Conservation (phyloP, 2,329 filamentous ascomycete genomes). For the Pestalotiopsis sp. region DNA sequence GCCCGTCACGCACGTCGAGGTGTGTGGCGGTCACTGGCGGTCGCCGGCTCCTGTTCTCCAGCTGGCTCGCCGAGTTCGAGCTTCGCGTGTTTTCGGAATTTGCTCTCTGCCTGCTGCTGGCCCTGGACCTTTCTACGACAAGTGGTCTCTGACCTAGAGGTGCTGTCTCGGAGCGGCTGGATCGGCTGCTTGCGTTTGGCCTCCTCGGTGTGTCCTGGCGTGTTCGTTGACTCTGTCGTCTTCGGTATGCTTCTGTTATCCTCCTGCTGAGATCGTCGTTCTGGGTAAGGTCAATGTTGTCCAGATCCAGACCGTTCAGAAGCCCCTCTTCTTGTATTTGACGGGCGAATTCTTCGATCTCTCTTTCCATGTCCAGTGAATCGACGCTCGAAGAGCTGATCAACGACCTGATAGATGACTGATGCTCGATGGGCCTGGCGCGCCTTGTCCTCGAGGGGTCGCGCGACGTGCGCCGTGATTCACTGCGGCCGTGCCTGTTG, state of each 20-base stretch:
- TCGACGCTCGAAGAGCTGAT: conserved; percentile 79
- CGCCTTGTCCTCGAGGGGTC: conserved; percentile 37
- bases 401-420: conserved; percentile 82
- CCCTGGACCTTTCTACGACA: conserved; percentile 22
- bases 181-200: conserved; percentile 39
- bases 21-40: conserved; percentile 49
- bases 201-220: conserved; percentile 48
- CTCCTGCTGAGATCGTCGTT: conserved; percentile 89
- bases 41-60: conserved; percentile 52
- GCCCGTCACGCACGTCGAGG: conserved; percentile 49
- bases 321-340: conserved; percentile 88
- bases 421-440: conserved; percentile 73
- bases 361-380: conserved; percentile 76
- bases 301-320: conserved; percentile 83
- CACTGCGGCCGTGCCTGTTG: conserved; percentile 41
- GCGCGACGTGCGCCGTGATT: conserved; percentile 43
- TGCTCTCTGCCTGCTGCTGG: conserved; percentile 28
- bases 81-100: conserved; percentile 29
- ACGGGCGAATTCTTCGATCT: conserved; percentile 86
- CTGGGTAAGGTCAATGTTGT: conserved; percentile 79
- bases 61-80: conserved; percentile 40
- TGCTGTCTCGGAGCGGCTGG: conserved; percentile 34
- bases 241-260: conserved; percentile 84
- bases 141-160: conserved; percentile 26
- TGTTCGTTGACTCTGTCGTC: conserved; percentile 67